phyloP scores from a whole-genome alignment of 1,139 yeast species.

The Pichia cactophila region DNA sequence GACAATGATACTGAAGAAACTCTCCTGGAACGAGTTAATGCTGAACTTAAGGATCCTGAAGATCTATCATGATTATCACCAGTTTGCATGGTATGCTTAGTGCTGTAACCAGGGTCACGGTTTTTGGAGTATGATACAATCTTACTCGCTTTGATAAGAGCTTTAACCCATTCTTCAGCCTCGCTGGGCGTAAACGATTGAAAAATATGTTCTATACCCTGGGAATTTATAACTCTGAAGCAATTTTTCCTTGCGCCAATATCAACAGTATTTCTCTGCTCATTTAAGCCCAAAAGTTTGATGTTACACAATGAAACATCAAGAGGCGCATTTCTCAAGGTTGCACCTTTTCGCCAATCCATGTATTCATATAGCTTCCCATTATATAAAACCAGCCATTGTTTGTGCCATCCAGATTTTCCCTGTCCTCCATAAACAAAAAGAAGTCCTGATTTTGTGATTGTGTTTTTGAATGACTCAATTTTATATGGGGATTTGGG shows the following conservation, averaged over 20 bases:
- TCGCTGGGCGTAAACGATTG: slow-evolving; percentile 73
- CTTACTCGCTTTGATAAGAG: slow-evolving; percentile 41
- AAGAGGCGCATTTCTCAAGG: slow-evolving; percentile 60
- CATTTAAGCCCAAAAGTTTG: slow-evolving; percentile 35
- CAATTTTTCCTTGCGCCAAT: slow-evolving; percentile 47
- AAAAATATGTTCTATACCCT: slow-evolving; percentile 61
- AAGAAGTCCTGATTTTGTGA: slow-evolving; percentile 24
- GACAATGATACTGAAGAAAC: slow-evolving; percentile 28
- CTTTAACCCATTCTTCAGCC: slow-evolving; percentile 60
- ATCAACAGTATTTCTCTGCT: slow-evolving; percentile 8
- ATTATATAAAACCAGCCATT: slow-evolving; percentile 70
- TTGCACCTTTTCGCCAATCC: slow-evolving; percentile 73
- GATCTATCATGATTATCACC: neutral
- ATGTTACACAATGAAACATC: slow-evolving; percentile 68
- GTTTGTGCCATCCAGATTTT: slow-evolving; percentile 83
- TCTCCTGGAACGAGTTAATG: slow-evolving; percentile 14
- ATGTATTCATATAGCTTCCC: slow-evolving; percentile 67
- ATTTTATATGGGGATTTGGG: slow-evolving; percentile 5
- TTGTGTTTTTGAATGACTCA: slow-evolving; percentile 5
- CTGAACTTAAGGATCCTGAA: neutral
- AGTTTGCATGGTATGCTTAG: neutral
- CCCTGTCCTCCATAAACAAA: slow-evolving; percentile 57
- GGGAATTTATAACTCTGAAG: slow-evolving; percentile 70
- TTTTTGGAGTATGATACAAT: slow-evolving; percentile 18
- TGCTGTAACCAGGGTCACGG: neutral